Evolutionary conservation across 306 rosid genomes (phyloP).

Genomic region (Trifolium fragiferum): DNA sequence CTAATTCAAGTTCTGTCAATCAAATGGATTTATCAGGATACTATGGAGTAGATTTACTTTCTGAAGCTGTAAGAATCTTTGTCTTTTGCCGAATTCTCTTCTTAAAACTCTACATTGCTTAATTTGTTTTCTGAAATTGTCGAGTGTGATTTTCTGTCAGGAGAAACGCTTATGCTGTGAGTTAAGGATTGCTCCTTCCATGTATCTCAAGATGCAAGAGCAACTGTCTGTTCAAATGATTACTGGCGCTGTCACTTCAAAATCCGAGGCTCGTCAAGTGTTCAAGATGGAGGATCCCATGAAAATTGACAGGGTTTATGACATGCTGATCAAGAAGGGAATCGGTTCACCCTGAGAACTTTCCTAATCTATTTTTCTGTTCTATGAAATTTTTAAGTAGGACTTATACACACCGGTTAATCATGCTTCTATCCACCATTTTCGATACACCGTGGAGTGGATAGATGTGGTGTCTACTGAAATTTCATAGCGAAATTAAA

Average conservation of each 20-base stretch:
- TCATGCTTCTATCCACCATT: background rate
- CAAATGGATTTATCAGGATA: conserved; percentile 66
- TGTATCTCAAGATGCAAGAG: conserved; percentile 81
- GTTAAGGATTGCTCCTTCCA: conserved; percentile 61
- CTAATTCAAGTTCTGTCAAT: conserved; percentile 60
- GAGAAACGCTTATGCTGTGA: conserved; percentile 83
- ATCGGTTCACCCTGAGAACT: conserved; percentile 65
- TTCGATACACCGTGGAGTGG: background rate
- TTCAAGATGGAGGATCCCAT: conserved; percentile 81
- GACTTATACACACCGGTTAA: conserved; percentile 20
- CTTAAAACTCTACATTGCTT: background rate
- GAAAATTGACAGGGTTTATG: conserved; percentile 79
- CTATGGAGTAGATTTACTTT: conserved; percentile 78
- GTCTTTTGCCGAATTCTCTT: conserved; percentile 16
- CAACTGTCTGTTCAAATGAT: conserved; percentile 65
- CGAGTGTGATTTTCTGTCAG: conserved; percentile 49
- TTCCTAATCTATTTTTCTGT: conserved; percentile 31
- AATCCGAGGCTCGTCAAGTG: conserved; percentile 78
- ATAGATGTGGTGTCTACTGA: background rate
- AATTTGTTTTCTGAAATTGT: conserved; percentile 28
- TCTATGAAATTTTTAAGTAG: background rate
- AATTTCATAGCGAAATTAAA: background rate
- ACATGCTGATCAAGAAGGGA: conserved; percentile 88
- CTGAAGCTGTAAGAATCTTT: conserved; percentile 76
- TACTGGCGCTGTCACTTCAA: conserved; percentile 60